Conservation (phyloP, 2,329 filamentous ascomycete species). For the Hypoxylon sp. region DNA sequence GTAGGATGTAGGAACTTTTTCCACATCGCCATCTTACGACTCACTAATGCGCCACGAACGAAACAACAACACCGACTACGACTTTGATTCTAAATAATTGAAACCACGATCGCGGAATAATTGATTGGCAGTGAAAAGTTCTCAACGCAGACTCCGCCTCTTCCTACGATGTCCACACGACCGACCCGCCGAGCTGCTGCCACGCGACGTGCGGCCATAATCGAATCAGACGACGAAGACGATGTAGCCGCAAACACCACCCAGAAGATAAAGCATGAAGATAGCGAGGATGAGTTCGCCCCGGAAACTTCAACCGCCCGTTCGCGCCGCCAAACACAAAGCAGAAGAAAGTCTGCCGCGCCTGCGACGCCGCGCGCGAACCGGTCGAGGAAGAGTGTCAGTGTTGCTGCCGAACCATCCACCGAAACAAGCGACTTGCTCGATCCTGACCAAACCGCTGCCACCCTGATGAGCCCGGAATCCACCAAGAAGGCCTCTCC, state of each 20-base stretch:
- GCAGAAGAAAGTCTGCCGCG: constrained; percentile 54
- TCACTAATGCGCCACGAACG: background rate
- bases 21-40: background rate
- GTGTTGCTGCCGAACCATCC: constrained; percentile 51
- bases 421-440: constrained; percentile 71
- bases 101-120: constrained; percentile 9
- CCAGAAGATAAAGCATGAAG: constrained; percentile 65
- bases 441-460: constrained; percentile 62
- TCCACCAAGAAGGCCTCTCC: constrained; percentile 64
- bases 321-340: constrained; percentile 63
- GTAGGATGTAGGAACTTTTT: too few relatives aligned
- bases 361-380: constrained; percentile 47
- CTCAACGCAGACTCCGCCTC: background rate
- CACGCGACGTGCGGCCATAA: constrained; percentile 76
- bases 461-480: constrained; percentile 48
- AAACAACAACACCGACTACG: constrained; percentile 5
- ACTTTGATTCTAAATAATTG: background rate
- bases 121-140: background rate
- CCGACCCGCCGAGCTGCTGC: constrained; percentile 60
- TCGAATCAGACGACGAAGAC: constrained; percentile 85
- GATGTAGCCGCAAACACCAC: constrained; percentile 66
- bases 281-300: constrained; percentile 81
- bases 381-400: constrained; percentile 57
- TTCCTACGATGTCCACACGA: constrained; percentile 49
- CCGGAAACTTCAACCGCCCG: constrained; percentile 71